Evolutionary conservation across 2,329 filamentous ascomycete species (phyloP), one percentile per base, ranked within the genome.

Genomic region (Camptophora hylomeconis): DNA sequence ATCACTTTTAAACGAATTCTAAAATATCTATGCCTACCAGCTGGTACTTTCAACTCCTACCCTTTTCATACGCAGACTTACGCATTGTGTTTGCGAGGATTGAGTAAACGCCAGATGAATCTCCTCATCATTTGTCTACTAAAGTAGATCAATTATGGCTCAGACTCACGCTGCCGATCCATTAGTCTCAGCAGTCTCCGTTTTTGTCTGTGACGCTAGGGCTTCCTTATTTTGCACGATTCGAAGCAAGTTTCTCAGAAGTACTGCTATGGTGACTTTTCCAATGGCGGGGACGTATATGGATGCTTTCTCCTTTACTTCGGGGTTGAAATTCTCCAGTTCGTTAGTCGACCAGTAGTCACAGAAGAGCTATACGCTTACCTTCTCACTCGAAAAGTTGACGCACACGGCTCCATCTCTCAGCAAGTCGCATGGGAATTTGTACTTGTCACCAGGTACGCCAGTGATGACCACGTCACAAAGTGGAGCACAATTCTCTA

Each of bases 221-320:
- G 52, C 26, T 31, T 51, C 47, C 32, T 49, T 52, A 46, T 60
- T 60, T 38, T 60, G 57, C 26, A 57, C 55, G 37, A 61, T 59
- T 60, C 89, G 81, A 49, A 95, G 67, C 19, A 95, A 59, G 50
- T 98, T 98, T 32, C 89, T 68, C 47, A 95, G 61, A 34, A 98
- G 60, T 18, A 94, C 76, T 10, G 87, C 81, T 51, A 95, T 95
- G 0, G 89, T 98, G 26, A 95, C 87, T 63, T 95, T 98, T 45
- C 89, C 89, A 42, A 94, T 92, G 0, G 87, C 89, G 2, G 89
- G 89, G 11, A 95, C 86, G 47, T 94, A 98, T 47, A 98, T 92
- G 4, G 83, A 84, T 2, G 89, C 89, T 62, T 86, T 92, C 53
- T 94, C 80, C 60, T 93, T 95, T 42, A 95, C 75, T 26, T 80